Base-by-base conservation (phyloP, 2,329 filamentous ascomycete species). In the Metarhizium anisopliae region DNA sequence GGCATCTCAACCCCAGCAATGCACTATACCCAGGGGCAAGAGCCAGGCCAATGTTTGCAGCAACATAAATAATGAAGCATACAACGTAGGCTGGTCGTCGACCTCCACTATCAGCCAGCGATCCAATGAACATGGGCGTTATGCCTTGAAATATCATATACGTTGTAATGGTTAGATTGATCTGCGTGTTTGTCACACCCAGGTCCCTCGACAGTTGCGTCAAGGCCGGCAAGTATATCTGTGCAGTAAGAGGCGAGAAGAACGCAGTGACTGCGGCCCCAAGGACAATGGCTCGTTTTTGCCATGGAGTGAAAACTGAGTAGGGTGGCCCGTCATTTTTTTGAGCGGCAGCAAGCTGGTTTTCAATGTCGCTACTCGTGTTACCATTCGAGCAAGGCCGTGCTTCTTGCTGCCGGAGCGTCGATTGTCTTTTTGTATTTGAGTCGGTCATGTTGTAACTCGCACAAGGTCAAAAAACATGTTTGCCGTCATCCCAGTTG, bases 91-190 rank as follows among this genome's bases (percentile, higher is more conserved):
- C 77, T 0, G 80, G 80, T 5, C 81, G 70, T 40, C 81, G 72
- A 2, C 82, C 81, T 2, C 72, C 69, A 2, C 66, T 73, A 62
- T 85, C 83, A 1, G 81, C 78, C 38, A 85, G 67, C 3, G 77
- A 76, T 0, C 79, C 81, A 45, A 83, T 69, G 56, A 84, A 76
- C 60, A 77, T 77, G 29, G 83, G 83, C 1, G 78, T 75, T 13
- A 86, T 67, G 20, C 79, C 83, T 69, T 85, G 83, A 40, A 85
- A 77, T 51, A 85, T 76, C 77, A 81, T 77, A 62, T 81, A 82
- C 1, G 76, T 78, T 2, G 78, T 81, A 45, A 81, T 67, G 6
- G 77, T 79, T 40, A 82, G 65, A 62, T 80, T 81, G 58, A 80
- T 73, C 51, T 72, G 60, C 1, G 68, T 61, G 35, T 63, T 60